A percentile compares a stretch with the other conserved stretches of the same genome.
Conservation (phyloP, 306 rosid species). For the Mimosa pudica region DNA sequence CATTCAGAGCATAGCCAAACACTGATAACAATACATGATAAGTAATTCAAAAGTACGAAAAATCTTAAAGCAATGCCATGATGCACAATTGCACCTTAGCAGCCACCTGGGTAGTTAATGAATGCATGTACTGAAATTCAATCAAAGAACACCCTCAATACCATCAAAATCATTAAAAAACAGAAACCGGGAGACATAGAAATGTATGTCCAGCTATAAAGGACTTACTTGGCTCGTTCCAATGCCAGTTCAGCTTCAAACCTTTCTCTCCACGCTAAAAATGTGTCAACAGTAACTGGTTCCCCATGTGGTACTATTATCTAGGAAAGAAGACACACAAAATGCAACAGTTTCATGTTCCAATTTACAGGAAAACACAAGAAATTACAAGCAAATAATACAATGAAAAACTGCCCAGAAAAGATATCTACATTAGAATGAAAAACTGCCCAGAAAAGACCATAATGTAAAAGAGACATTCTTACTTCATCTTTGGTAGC, state of each 20-base stretch:
- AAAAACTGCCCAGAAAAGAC: constrained; percentile 15
- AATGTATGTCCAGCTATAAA: constrained; percentile 17
- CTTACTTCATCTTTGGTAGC: constrained; percentile 89
- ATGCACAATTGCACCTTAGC: neutral
- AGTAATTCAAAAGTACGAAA: neutral
- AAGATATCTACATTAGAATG: neutral
- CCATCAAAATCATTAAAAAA: constrained; percentile 1
- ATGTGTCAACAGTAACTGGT: constrained; percentile 86
- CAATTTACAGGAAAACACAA: constrained; percentile 20
- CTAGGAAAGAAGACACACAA: constrained; percentile 46
- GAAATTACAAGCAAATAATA: neutral
- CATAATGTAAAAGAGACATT: constrained; percentile 24
- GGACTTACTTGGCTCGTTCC: constrained; percentile 97
- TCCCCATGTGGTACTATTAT: constrained; percentile 93
- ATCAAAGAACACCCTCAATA: neutral
- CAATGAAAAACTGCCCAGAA: constrained; percentile 10
- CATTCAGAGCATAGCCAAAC: neutral
- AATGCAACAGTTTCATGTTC: constrained; percentile 38
- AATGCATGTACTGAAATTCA: constrained; percentile 10
- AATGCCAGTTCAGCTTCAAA: constrained; percentile 98
- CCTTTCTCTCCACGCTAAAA: constrained; percentile 97
- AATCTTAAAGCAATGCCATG: neutral
- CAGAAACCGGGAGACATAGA: constrained; percentile 14
- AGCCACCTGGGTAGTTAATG: neutral
- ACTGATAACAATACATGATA: neutral